Evolutionary conservation across 2,329 filamentous ascomycete species (phyloP).

Genomic region (Neonectria punicea): DNA sequence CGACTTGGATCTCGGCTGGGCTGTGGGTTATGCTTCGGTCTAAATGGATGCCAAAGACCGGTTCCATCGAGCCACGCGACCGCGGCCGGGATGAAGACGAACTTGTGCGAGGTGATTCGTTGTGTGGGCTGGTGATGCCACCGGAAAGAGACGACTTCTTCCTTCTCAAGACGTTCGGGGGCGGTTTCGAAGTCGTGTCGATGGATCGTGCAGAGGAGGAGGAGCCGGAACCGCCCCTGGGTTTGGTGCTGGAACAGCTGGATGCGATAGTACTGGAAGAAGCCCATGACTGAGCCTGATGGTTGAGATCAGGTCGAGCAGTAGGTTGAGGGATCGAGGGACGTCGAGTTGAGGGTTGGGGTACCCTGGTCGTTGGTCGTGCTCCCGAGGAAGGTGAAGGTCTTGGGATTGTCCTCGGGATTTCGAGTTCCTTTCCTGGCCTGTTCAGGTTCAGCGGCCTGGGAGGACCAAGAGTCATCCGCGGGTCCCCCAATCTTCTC

Average conservation of each 20-base stretch:
- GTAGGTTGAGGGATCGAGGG: conserved; percentile 41
- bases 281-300: conserved; percentile 57
- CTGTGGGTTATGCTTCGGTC: conserved; percentile 57
- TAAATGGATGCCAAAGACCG: conserved; percentile 47
- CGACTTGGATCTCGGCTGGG: conserved; percentile 55
- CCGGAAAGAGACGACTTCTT: conserved; percentile 61
- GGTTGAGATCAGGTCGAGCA: conserved; percentile 44
- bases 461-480: conserved; percentile 32
- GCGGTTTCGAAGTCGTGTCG: conserved; percentile 46
- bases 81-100: conserved; percentile 57
- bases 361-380: conserved; percentile 34
- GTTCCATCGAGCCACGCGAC: conserved; percentile 51
- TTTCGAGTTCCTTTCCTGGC: conserved; percentile 36
- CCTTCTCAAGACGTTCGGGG: conserved; percentile 58
- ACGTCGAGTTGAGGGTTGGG: conserved; percentile 38
- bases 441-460: conserved; percentile 38
- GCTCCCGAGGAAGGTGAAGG: conserved; percentile 25
- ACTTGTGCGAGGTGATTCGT: conserved; percentile 51
- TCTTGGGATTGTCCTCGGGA: conserved; percentile 30
- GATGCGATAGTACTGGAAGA: conserved; percentile 50
- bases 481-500: conserved; percentile 40
- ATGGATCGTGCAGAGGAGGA: conserved; percentile 49
- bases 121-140: conserved; percentile 47
- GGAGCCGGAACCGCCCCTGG: conserved; percentile 47
- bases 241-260: conserved; percentile 45